A percentile compares a stretch with the other conserved stretches of the same genome.
phyloP scores from a whole-genome alignment of 768 basidiomycete genomes.

The Mycena vitilis region DNA sequence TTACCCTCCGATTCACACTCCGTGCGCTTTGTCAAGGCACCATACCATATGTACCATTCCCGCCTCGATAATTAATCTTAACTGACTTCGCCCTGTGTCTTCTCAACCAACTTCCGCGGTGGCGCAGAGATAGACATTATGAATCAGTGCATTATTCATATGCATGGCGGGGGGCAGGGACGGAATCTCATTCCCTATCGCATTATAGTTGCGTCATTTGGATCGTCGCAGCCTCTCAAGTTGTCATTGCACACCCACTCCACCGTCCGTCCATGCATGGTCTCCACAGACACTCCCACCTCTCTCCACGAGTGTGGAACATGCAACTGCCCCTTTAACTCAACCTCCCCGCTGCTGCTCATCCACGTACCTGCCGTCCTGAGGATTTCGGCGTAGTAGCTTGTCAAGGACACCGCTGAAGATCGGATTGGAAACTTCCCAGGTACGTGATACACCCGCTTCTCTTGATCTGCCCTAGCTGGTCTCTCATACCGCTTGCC shows the following conservation, averaged over 20 bases:
- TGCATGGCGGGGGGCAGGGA: conserved; percentile 16
- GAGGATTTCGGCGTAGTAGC: too few relatives aligned
- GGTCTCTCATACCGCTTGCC: neutral
- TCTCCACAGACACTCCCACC: conserved; percentile 3
- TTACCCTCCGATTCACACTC: too few relatives aligned
- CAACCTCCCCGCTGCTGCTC: neutral
- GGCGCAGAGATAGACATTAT: conserved; percentile 4
- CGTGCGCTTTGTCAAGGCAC: neutral
- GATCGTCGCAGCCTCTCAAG: neutral
- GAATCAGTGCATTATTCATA: neutral
- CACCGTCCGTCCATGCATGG: neutral
- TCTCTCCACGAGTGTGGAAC: conserved; percentile 25
- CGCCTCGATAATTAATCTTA: neutral
- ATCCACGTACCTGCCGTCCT: too few relatives aligned
- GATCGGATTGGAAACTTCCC: neutral
- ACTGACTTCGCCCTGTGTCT: neutral
- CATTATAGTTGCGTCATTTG: conserved; percentile 27
- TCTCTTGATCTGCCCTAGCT: conserved; percentile 24
- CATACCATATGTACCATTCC: conserved; percentile 6
- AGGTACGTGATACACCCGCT: neutral
- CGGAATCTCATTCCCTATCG: conserved; percentile 21
- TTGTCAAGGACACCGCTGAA: neutral
- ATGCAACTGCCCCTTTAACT: neutral
- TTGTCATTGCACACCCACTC: neutral
- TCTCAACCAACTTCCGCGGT: conserved; percentile 2